Percentiles rank a stretch among this genome's conserved stretches.
Conservation (phyloP, 2,329 filamentous ascomycete species). For the Penicillium italicum region DNA sequence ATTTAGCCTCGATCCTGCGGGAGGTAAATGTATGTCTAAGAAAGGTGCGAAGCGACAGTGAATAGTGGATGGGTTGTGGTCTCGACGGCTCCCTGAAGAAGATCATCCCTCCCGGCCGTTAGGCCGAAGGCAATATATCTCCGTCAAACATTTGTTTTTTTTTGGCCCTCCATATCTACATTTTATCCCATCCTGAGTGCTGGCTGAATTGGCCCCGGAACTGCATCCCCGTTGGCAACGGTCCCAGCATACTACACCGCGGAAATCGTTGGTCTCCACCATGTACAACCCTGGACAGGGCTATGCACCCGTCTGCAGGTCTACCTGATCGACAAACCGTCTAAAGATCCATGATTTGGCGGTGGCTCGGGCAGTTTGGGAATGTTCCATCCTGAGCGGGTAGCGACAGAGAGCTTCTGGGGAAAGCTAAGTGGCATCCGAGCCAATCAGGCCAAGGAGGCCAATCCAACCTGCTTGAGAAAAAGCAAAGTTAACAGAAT, state of each 20-base stretch:
- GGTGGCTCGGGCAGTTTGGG: conserved; percentile 18
- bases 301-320: neutral
- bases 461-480: conserved; percentile 9
- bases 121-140: neutral
- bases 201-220: conserved; percentile 2
- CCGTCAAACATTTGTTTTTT: neutral
- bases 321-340: conserved; percentile 7
- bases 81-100: neutral
- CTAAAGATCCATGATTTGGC: neutral
- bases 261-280: neutral
- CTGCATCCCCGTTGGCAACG: conserved; percentile 5
- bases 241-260: neutral
- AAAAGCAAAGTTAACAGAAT: conserved; percentile 12
- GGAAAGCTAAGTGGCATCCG: conserved; percentile 15
- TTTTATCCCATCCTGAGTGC: neutral
- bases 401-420: conserved; percentile 30
- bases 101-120: neutral
- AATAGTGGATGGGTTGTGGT: neutral
- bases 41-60: conserved; percentile 4
- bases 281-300: conserved; percentile 13
- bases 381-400: conserved; percentile 27
- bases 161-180: neutral
- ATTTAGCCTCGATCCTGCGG: conserved; percentile 10
- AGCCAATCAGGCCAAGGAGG: conserved; percentile 8
- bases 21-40: neutral